phyloP scores from a whole-genome alignment of 768 basidiomycete species.

The Lactarius pseudohatsudake region DNA sequence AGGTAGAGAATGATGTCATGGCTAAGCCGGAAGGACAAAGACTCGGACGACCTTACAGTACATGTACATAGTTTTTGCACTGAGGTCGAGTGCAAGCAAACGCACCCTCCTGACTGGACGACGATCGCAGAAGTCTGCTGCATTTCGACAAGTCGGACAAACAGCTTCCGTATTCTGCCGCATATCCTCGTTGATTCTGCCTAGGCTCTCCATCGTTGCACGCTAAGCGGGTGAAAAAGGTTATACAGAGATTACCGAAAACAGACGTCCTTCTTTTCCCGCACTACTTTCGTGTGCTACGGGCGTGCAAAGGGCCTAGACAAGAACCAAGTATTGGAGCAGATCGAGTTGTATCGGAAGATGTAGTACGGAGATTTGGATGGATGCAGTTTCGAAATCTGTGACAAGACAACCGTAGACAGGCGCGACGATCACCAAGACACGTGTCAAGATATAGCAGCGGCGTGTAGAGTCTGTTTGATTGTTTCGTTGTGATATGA shows the following conservation, averaged over 20 bases:
- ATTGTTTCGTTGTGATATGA: not conserved
- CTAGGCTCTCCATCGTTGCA: not conserved
- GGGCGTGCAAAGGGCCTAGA: not conserved
- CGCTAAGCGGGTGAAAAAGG: not conserved
- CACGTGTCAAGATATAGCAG: not conserved
- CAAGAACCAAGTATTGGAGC: not conserved
- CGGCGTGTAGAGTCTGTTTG: not conserved
- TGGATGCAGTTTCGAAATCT: constrained; percentile 12
- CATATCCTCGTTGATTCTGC: not conserved
- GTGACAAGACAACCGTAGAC: constrained; percentile 1
- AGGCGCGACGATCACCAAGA: constrained; percentile 1
- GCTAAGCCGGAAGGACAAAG: not conserved
- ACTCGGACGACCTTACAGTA: not conserved
- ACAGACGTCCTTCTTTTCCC: not conserved
- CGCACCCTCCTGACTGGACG: not conserved
- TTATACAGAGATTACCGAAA: not conserved
- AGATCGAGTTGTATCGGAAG: constrained; percentile 2
- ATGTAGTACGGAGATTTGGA: constrained; percentile 19
- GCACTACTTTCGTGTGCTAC: not conserved
- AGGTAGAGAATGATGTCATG: not conserved
- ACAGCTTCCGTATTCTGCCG: not conserved
- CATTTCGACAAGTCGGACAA: not conserved
- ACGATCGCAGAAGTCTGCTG: not conserved
- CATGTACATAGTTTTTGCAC: not conserved
- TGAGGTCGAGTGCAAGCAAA: not conserved